Evolutionary conservation across 2,329 filamentous ascomycete species (phyloP), one percentile per base, ranked within the genome.

Genomic region (Intubia oerlemansii): DNA sequence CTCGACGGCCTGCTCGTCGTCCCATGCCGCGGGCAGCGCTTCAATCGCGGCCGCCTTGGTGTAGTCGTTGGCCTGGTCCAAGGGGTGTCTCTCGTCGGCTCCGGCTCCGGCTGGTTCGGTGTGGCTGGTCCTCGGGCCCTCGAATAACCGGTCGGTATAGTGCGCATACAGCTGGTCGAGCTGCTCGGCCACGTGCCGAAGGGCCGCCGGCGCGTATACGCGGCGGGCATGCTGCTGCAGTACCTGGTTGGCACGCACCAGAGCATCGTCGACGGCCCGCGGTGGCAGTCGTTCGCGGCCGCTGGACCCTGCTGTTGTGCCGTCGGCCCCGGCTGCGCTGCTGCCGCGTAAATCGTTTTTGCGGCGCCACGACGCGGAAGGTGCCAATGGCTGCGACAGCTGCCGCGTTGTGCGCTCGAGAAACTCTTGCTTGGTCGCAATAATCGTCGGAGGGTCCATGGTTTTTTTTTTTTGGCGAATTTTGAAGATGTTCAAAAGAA

Each of bases 171-270:
- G 50, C 27, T 50, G 49, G 46, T 77, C 70, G 24, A 81, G 67
- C 50, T 81, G 74, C 51, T 78, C 72, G 2, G 74, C 72, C 12
- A 80, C 62, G 40, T 77, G 70, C 20, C 73, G 62, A 29, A 62
- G 66, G n/a, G 73, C 70, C 39, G 75, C 69, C 0, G 70, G 62
- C 11, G 68, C 61, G 44, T 78, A 78, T 5, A 68, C 67, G 31
- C 68, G 60, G 20, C 63, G 64, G 17, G 60, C 60, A 44, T 81
- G 75, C 38, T 73, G 67, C 37, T 63, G 60, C 10, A 79, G 49
- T 11, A 57, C 50, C 34, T 68, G 61, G 42, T 77, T 76, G 10
- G 77, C 52, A 23, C 57, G 57, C 37, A 54, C 51, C 5, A 73
- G 44, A 10, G 57, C 64, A 35, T 71, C 64, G 38, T 70, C 61